Conservation (phyloP, 2,329 filamentous ascomycete genomes). For the Monilinia aucupariae region DNA sequence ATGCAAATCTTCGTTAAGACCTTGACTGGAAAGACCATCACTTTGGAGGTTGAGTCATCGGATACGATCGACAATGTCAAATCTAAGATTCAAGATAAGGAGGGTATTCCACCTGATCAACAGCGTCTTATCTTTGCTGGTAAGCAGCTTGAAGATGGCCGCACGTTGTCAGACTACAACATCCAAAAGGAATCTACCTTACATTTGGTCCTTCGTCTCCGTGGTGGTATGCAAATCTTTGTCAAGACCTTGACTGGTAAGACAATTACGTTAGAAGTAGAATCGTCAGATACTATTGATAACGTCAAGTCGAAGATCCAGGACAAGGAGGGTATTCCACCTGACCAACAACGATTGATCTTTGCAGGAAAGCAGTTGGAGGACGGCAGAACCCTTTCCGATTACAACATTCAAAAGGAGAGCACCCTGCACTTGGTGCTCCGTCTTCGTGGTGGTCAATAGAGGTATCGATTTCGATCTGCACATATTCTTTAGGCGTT, state of each 20-base stretch:
- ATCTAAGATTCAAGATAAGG: slow-evolving; percentile 68
- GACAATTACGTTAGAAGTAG: slow-evolving; percentile 64
- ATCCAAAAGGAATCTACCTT: slow-evolving; percentile 76
- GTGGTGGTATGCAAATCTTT: slow-evolving; percentile 71
- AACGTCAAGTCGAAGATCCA: slow-evolving; percentile 68
- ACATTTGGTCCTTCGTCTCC: slow-evolving; percentile 64
- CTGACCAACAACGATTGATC: slow-evolving; percentile 65
- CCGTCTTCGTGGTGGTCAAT: slow-evolving; percentile 59
- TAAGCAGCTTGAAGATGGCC: slow-evolving; percentile 69
- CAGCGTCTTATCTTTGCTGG: slow-evolving; percentile 66
- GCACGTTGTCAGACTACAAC: slow-evolving; percentile 82
- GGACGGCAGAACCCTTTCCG: slow-evolving; percentile 72
- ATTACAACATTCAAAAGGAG: slow-evolving; percentile 85
- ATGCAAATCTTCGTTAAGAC: slow-evolving; percentile 74
- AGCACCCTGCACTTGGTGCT: slow-evolving; percentile 66
- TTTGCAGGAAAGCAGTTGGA: slow-evolving; percentile 68
- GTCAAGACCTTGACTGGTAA: slow-evolving; percentile 67
- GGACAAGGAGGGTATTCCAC: slow-evolving; percentile 67
- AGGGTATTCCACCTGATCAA: slow-evolving; percentile 66
- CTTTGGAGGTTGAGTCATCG: slow-evolving; percentile 60
- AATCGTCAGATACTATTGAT: slow-evolving; percentile 64
- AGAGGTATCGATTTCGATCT: slow-evolving; percentile 10
- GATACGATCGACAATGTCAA: slow-evolving; percentile 69
- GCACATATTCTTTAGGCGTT: slow-evolving; percentile 13
- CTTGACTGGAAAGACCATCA: slow-evolving; percentile 65